These are phyloP conservation scores for Pythium aristosporum DNA, from an alignment of 352 stramenopile genomes.

Conservation along the genomic window DNA sequence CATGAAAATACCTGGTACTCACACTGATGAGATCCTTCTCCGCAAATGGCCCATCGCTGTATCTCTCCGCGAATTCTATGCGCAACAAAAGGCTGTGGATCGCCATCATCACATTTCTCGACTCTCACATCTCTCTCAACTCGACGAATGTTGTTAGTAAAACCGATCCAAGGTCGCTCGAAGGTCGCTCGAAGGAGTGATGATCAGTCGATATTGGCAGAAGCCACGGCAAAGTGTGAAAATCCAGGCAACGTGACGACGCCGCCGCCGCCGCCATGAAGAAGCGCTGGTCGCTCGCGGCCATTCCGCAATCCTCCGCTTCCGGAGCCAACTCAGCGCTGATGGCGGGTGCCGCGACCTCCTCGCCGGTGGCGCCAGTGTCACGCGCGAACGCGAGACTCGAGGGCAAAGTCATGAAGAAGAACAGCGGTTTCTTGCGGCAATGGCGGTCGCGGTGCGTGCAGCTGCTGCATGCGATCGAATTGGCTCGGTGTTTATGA, in stretches of 20 bases:
- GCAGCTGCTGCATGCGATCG: too few species aligned
- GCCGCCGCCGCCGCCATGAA: conserved; percentile 32
- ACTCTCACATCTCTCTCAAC: too few species aligned
- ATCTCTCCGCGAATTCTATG: too few species aligned
- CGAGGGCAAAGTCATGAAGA: conserved; percentile 55
- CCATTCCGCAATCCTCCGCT: conserved; percentile 19
- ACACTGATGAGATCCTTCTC: too few species aligned
- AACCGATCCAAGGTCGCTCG: conserved; percentile 1
- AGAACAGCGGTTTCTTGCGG: conserved; percentile 65
- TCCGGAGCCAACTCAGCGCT: not conserved
- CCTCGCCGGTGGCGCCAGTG: not conserved
- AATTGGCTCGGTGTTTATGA: too few species aligned
- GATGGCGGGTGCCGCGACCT: not conserved
- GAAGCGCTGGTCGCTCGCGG: conserved; percentile 34
- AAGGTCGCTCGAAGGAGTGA: conserved; percentile 23
- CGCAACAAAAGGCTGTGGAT: too few species aligned
- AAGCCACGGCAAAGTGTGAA: conserved; percentile 5
- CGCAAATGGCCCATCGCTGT: too few species aligned
- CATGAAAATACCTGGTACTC: too few species aligned
- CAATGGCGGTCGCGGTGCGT: conserved; percentile 56
- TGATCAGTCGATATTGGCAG: conserved; percentile 2
- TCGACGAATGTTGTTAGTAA: not conserved
- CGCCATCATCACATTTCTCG: too few species aligned
- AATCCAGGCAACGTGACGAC: not conserved
- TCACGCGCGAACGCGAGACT: conserved; percentile 19